Percentiles rank a stretch among this genome's conserved stretches.
phyloP scores from a whole-genome alignment of 1,139 yeast genomes.

The Blastobotrys serpentis region DNA sequence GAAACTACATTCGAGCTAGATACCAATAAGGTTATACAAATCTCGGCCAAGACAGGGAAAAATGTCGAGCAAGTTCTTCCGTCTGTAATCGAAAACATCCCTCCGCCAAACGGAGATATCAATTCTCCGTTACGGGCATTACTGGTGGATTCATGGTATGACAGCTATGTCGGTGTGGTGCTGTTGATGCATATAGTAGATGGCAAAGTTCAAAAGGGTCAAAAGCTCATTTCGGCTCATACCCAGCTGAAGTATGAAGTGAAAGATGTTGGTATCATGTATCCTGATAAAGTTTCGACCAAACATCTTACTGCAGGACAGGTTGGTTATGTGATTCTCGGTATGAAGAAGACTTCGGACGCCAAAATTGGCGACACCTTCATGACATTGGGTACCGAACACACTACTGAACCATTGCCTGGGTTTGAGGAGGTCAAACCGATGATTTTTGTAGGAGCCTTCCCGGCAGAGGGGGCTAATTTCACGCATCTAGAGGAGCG shows the following conservation, averaged over 20 bases:
- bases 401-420: constrained; percentile 64
- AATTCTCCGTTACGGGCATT: constrained; percentile 67
- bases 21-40: constrained; percentile 71
- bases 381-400: constrained; percentile 62
- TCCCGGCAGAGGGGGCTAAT: constrained; percentile 93
- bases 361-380: constrained; percentile 93
- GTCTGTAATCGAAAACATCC: constrained; percentile 72
- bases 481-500: constrained; percentile 88
- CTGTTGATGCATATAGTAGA: constrained; percentile 81
- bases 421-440: constrained; percentile 98
- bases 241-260: constrained; percentile 76
- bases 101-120: constrained; percentile 61
- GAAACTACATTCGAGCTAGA: constrained; percentile 80
- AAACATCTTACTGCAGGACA: constrained; percentile 77
- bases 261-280: constrained; percentile 92
- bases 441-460: constrained; percentile 98
- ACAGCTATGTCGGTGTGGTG: constrained; percentile 89
- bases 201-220: constrained; percentile 73
- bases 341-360: constrained; percentile 84
- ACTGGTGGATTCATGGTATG: constrained; percentile 96
- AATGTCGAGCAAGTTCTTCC: constrained; percentile 78
- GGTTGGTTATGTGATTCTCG: constrained; percentile 90
- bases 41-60: constrained; percentile 88
- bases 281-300: constrained; percentile 72
- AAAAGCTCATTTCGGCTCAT: constrained; percentile 73